These are phyloP conservation scores for Colletotrichum sp. DNA, from an alignment of 2,329 filamentous ascomycete genomes.

Conservation along the genomic window DNA sequence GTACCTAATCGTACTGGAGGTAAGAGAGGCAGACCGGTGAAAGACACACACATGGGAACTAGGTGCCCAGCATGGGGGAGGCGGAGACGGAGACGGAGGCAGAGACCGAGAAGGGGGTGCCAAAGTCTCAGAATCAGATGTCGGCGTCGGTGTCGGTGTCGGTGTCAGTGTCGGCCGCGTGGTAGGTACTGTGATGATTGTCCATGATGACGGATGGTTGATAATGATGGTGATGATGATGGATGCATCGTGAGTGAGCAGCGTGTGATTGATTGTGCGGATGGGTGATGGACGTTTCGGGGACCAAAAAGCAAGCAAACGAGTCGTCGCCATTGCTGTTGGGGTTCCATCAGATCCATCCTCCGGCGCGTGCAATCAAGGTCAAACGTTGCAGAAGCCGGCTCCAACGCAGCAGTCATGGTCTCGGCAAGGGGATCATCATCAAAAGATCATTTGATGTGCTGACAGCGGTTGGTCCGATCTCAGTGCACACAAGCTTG, in stretches of 20 bases:
- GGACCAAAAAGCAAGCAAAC: neutral
- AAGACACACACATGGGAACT: neutral
- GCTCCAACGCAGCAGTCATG: constrained; percentile 4
- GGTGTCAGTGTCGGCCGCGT: neutral
- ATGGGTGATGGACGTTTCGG: neutral
- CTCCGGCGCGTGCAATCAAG: neutral
- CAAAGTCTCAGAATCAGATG: neutral
- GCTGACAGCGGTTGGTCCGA: constrained; percentile 13
- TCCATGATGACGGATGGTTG: neutral
- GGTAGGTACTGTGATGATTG: neutral
- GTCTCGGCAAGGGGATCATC: constrained; percentile 14
- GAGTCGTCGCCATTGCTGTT: neutral
- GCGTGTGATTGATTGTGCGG: neutral
- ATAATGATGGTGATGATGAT: neutral
- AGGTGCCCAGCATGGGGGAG: neutral
- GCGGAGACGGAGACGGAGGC: neutral
- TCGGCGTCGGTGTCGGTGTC: neutral
- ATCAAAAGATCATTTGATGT: constrained; percentile 16
- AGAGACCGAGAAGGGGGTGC: neutral
- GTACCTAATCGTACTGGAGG: neutral
- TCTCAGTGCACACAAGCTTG: constrained; percentile 10
- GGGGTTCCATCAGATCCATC: constrained; percentile 4
- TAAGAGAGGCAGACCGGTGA: neutral
- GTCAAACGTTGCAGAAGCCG: constrained; percentile 13
- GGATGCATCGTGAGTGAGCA: neutral